Conservation (phyloP, 208 protist species). For the Trichomonas vaginalis region DNA sequence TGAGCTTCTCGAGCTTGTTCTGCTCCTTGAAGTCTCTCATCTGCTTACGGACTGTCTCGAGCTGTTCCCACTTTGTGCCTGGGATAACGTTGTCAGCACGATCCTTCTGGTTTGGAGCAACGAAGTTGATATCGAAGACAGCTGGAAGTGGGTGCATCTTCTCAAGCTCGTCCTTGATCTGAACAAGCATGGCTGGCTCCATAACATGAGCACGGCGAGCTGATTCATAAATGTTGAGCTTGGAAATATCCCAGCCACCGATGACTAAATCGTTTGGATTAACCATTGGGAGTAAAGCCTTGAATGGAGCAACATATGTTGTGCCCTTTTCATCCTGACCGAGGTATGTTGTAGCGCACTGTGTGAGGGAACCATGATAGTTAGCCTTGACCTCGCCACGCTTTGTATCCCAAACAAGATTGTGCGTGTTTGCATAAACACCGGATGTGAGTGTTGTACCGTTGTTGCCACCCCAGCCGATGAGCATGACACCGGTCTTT, state of each 20-base stretch:
- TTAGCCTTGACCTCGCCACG: conserved; percentile 66
- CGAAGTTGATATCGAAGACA: conserved; percentile 85
- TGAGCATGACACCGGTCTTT: conserved; percentile 58
- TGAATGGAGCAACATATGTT: conserved; percentile 61
- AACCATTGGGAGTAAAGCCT: conserved; percentile 74
- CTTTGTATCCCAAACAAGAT: conserved; percentile 72
- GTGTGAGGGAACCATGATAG: conserved; percentile 86
- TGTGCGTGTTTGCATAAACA: conserved; percentile 70
- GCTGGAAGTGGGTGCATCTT: conserved; percentile 69
- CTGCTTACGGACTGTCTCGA: conserved; percentile 74
- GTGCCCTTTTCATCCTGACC: conserved; percentile 53
- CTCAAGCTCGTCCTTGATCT: conserved; percentile 60
- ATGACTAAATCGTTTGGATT: conserved; percentile 83
- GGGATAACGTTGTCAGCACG: conserved; percentile 81
- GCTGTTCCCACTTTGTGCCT: conserved; percentile 63
- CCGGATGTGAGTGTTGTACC: conserved; percentile 85
- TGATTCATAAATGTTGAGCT: conserved; percentile 68
- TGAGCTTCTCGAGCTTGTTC: conserved; percentile 76
- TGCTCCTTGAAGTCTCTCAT: conserved; percentile 62
- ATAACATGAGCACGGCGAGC: conserved; percentile 77
- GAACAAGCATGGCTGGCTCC: conserved; percentile 54
- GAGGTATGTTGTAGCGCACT: conserved; percentile 75
- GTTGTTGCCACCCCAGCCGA: conserved; percentile 95
- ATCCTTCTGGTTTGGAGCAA: conserved; percentile 85
- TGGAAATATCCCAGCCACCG: conserved; percentile 90